Conservation (phyloP, 2,329 filamentous ascomycete genomes). For the Cladophialophora exuberans region DNA sequence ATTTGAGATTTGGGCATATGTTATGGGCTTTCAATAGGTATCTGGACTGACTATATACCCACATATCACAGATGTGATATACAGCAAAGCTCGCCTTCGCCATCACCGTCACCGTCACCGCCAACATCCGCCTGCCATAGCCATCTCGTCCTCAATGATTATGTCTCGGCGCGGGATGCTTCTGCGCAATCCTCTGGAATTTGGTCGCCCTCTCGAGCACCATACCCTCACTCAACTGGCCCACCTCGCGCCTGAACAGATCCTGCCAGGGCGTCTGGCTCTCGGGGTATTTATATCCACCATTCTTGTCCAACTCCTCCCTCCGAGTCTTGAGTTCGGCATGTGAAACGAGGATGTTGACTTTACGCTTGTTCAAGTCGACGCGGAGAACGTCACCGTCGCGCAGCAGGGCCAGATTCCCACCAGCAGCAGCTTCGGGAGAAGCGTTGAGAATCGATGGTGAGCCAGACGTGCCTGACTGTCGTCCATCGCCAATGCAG, state of each 20-base stretch:
- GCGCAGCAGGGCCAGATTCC: conserved; percentile 55
- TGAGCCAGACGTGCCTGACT: conserved; percentile 59
- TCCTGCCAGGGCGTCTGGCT: conserved; percentile 58
- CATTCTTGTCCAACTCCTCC: conserved; percentile 41
- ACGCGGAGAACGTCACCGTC: conserved; percentile 57
- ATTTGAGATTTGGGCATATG: not conserved
- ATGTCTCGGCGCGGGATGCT: conserved; percentile 45
- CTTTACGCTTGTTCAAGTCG: conserved; percentile 53
- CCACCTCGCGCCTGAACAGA: conserved; percentile 52
- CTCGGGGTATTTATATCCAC: conserved; percentile 44
- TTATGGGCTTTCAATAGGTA: not conserved
- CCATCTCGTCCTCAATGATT: conserved; percentile 45
- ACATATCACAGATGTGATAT: not conserved
- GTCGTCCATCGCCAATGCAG: conserved; percentile 59
- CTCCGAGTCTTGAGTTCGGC: conserved; percentile 48
- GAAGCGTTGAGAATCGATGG: conserved; percentile 61
- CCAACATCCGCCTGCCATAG: no score
- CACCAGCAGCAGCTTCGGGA: conserved; percentile 58
- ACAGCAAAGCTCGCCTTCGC: no score
- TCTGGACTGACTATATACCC: no score
- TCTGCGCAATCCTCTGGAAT: conserved; percentile 53
- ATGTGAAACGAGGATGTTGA: conserved; percentile 51
- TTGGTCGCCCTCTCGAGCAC: conserved; percentile 50
- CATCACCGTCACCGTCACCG: no score
- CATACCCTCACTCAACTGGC: conserved; percentile 53